phyloP scores from a whole-genome alignment of 148 eudicot species.

The Camellia sinensis region DNA sequence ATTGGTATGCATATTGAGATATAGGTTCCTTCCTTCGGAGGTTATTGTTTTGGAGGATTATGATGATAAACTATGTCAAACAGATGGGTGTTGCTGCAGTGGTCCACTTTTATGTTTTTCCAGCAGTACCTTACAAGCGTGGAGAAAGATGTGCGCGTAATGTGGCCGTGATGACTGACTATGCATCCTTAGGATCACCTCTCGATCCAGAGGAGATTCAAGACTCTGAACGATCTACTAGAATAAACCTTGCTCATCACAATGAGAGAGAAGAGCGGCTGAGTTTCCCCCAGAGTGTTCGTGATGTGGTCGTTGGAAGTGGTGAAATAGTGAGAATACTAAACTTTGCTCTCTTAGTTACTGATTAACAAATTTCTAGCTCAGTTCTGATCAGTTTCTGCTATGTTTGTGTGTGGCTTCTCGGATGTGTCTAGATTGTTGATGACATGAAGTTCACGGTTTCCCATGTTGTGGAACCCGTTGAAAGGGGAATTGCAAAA shows the following conservation, averaged over 20 bases:
- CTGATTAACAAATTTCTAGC: background rate
- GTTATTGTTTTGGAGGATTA: slow-evolving; percentile 4
- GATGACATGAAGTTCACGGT: slow-evolving; percentile 98
- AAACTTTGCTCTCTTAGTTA: background rate
- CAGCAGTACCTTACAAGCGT: slow-evolving; percentile 88
- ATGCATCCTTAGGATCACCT: slow-evolving; percentile 81
- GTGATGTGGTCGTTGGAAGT: slow-evolving; percentile 96
- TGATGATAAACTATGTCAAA: slow-evolving; percentile 15
- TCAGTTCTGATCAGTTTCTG: background rate
- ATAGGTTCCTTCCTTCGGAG: background rate
- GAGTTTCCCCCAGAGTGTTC: slow-evolving; percentile 85
- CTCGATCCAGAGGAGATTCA: slow-evolving; percentile 94
- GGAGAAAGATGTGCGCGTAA: slow-evolving; percentile 95
- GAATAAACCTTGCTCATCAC: slow-evolving; percentile 41
- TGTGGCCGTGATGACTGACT: slow-evolving; percentile 90
- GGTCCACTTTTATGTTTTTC: slow-evolving; percentile 90
- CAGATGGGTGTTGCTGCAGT: slow-evolving; percentile 99
- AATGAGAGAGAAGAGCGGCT: slow-evolving; percentile 64
- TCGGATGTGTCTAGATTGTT: slow-evolving; percentile 52
- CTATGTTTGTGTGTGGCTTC: background rate
- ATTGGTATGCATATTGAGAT: background rate
- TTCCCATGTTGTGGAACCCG: slow-evolving; percentile 96
- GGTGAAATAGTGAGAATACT: slow-evolving; percentile 77
- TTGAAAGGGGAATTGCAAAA: slow-evolving; percentile 87
- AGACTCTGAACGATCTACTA: slow-evolving; percentile 65